Base-by-base conservation (phyloP, 2,329 filamentous ascomycete species). In the Decorospora gaudefroyi region DNA sequence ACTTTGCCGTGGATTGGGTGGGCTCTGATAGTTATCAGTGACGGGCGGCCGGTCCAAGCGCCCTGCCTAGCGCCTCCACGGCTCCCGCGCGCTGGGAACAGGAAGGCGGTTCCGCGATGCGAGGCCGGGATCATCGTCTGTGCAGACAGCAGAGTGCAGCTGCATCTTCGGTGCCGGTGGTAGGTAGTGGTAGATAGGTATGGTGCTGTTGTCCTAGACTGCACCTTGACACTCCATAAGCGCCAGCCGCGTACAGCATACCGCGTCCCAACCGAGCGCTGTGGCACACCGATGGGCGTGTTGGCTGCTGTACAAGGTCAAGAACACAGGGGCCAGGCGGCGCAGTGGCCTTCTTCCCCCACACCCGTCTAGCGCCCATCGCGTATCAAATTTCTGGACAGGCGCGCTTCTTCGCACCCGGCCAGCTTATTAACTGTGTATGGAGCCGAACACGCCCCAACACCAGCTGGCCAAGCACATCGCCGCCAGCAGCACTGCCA, bases 391-490 rank as follows among this genome's bases (percentile, higher is more conserved):
- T 46, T 50, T 52, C 29, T 49, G 17, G 31, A 38, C 42, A 34
- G 11, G 34, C 40, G 38, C 21, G 30, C 30, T 34, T 47, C 44
- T 49, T 16, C 29, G 26, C 38, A 45, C n/a, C n/a, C n/a, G 11
- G 34, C 40, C 34, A 18, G 30, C 30, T 34, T 47, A 42, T 49
- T 16, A 29, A 22, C 38, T 42, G 44, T 39, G 35, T 41, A 57
- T 72, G 69, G 68, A 68, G 62, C 41, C 62, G 50, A 68, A 74
- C 69, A 68, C 64, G 46, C 58, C 63, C 40, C 58, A 57, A 45
- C 60, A 62, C 41, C 57, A 67, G 62, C 62, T 72, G 41, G 55
- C 74, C 41, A 71, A 69, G 53, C 67, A 73, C 29, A 41, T 58
- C 34, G 23, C 60, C 62, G 35, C 55, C 39, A 64, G 65, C 32